Conservation (phyloP, 805 yeast genomes). For the Kuraishia capsulata region DNA sequence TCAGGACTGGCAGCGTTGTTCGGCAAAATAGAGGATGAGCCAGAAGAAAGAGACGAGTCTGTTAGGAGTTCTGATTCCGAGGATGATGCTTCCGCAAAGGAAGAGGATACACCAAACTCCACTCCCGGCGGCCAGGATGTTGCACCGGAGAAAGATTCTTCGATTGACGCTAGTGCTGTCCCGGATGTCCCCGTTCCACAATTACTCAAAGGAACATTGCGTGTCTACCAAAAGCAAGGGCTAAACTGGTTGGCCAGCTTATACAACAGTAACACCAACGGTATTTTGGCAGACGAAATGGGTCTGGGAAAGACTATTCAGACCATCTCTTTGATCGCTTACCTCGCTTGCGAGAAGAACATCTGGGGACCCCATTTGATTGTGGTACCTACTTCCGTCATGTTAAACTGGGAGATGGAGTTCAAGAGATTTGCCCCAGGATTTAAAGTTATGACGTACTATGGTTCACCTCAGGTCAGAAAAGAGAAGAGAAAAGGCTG, state of each 20-base stretch:
- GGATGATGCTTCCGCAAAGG: conserved; percentile 5
- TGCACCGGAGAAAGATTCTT: conserved; percentile 4
- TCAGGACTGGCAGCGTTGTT: conserved; percentile 30
- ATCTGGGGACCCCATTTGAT: conserved; percentile 98
- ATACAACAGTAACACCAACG: conserved; percentile 87
- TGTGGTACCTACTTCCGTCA: conserved; percentile 94
- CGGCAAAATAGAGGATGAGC: conserved; percentile 16
- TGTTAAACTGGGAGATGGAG: conserved; percentile 99
- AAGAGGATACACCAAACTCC: conserved; percentile 23
- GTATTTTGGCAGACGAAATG: conserved; percentile 98
- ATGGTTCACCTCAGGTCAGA: conserved; percentile 95
- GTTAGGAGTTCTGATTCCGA: conserved; percentile 14
- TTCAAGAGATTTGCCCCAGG: conserved; percentile 98
- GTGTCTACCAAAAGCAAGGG: conserved; percentile 94
- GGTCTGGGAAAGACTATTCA: conserved; percentile 97
- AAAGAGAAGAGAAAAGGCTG: conserved; percentile 94
- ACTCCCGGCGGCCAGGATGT: conserved; percentile 24
- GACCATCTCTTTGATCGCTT: conserved; percentile 78
- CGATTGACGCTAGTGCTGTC: conserved; percentile 24
- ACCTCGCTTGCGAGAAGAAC: conserved; percentile 87
- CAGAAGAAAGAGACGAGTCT: conserved; percentile 27
- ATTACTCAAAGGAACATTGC: conserved; percentile 67
- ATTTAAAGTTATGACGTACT: conserved; percentile 87
- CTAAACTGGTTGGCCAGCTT: conserved; percentile 94
- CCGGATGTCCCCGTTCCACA: conserved; percentile 76